Base-by-base conservation (phyloP, 768 basidiomycete species). In the Filobasidium floriforme region DNA sequence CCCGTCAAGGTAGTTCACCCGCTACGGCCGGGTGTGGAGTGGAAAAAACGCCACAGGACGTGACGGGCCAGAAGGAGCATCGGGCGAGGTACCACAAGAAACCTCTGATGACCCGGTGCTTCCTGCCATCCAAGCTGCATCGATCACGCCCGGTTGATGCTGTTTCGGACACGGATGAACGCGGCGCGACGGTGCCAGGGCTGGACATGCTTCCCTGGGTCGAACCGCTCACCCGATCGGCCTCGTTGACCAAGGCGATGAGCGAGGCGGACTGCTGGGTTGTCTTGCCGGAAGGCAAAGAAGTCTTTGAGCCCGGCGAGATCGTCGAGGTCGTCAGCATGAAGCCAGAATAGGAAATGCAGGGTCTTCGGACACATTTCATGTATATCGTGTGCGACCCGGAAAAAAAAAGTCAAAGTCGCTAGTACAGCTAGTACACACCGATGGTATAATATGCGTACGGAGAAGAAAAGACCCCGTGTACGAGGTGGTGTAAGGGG, bases 181-280 rank as follows among this genome's bases (percentile, higher is more conserved):
- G 9, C 4, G 32, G 32, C 32, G 32, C 32, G 32, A 37, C 12
- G 46, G 22, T 32, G 4, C 54, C 29, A 4, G 54, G 26, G 6
- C 29, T 24, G 22, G 62, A 63, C n/a, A 43, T 54, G 15, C 22
- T 41, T 32, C 63, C 41, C 57, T 4, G 59, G 14, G 64, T 65
- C 18, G 64, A 65, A 60, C 57, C 64, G 41, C 64, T 65, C 15
- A 59, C 64, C 11, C 57, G 64, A 11, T 57, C 57, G 11, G 59
- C 64, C 18, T 59, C 59, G 37, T 59, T 65, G 64, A 65, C 64
- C 1, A 60, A 43, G 26, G 64, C 59, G 18, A 37, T 65, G 44
- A 24, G 59, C 19, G 32, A 51, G 11, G 64, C 64, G n/a, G 46
- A 65, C 59, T 46, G 57, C 46, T 65, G 64, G 64, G 64, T 65